Conservation (phyloP, 441 rosid genomes). For the Arabidopsis hybrid region DNA sequence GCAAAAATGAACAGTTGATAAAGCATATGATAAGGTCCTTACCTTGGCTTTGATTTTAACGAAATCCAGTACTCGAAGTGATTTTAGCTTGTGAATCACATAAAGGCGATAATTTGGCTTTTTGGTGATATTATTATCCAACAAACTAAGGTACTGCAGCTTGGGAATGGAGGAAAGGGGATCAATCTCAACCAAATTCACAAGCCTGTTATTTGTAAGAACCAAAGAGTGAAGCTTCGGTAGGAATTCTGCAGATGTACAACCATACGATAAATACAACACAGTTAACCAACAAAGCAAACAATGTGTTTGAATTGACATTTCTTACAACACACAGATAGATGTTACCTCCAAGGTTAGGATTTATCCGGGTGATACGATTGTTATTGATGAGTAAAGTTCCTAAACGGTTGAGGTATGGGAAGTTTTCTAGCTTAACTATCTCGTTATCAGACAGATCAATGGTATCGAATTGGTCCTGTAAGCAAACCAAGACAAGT, state of each 20-base stretch:
- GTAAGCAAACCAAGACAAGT: conserved; percentile 40
- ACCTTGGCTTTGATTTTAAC: conserved; percentile 93
- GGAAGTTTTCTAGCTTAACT: conserved; percentile 96
- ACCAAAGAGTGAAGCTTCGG: conserved; percentile 89
- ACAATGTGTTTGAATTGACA: not conserved
- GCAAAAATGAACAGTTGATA: not conserved
- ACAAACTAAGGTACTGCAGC: conserved; percentile 86
- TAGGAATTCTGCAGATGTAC: conserved; percentile 68
- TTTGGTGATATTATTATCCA: conserved; percentile 92
- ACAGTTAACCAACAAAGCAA: conserved; percentile 12
- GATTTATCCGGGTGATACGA: conserved; percentile 90
- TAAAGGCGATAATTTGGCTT: conserved; percentile 91
- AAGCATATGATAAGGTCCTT: conserved; percentile 31
- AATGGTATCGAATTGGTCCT: conserved; percentile 98
- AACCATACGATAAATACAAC: conserved; percentile 5
- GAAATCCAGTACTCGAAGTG: conserved; percentile 93
- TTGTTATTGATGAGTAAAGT: conserved; percentile 89
- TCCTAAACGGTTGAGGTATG: conserved; percentile 87
- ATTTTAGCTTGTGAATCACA: conserved; percentile 85
- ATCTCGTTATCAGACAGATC: conserved; percentile 99
- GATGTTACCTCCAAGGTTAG: conserved; percentile 81
- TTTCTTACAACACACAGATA: not conserved
- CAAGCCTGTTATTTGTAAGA: conserved; percentile 94
- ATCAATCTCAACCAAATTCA: conserved; percentile 96
- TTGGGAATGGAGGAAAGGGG: conserved; percentile 87